A percentile compares a stretch with the other conserved stretches of the same genome.
Evolutionary conservation across 495 filamentous ascomycete species (phyloP).

Genomic region (Xylaria bambusicola): DNA sequence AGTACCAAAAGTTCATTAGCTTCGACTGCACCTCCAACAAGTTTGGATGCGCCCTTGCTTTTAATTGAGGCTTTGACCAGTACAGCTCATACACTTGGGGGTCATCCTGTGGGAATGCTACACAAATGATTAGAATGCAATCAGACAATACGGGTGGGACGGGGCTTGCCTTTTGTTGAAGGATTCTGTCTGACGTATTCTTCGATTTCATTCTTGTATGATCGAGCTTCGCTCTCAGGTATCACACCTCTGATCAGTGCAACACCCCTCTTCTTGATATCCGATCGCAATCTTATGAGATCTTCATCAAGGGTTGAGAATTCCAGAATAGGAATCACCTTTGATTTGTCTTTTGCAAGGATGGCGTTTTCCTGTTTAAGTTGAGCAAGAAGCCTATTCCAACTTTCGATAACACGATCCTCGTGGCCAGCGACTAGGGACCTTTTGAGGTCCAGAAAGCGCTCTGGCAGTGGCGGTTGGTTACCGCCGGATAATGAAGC

Average conservation of each 20-base stretch:
- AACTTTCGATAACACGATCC: conserved; percentile 61
- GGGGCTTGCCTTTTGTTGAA: conserved; percentile 47
- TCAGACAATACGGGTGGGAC: background rate
- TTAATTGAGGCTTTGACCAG: conserved; percentile 77
- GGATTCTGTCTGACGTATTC: conserved; percentile 66
- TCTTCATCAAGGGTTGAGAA: conserved; percentile 57
- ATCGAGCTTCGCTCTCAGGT: conserved; percentile 57
- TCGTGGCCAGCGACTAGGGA: conserved; percentile 64
- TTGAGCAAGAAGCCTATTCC: conserved; percentile 64
- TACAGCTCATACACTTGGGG: conserved; percentile 89
- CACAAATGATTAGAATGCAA: conserved; percentile 27
- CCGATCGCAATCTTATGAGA: conserved; percentile 40
- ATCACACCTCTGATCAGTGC: conserved; percentile 66
- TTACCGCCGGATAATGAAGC: conserved; percentile 72
- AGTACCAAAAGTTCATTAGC: conserved; percentile 77
- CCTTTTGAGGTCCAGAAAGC: conserved; percentile 77
- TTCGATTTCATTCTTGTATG: conserved; percentile 58
- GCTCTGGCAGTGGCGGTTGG: conserved; percentile 63
- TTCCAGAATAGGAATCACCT: conserved; percentile 60
- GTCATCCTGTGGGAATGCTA: conserved; percentile 51
- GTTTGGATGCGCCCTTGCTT: conserved; percentile 71
- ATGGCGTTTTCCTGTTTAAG: conserved; percentile 57
- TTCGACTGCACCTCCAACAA: conserved; percentile 68
- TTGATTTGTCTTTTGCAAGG: conserved; percentile 40
- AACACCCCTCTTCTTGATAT: conserved; percentile 63